Conservation (phyloP, 305 asterid genomes). For the Plantago rigida region DNA sequence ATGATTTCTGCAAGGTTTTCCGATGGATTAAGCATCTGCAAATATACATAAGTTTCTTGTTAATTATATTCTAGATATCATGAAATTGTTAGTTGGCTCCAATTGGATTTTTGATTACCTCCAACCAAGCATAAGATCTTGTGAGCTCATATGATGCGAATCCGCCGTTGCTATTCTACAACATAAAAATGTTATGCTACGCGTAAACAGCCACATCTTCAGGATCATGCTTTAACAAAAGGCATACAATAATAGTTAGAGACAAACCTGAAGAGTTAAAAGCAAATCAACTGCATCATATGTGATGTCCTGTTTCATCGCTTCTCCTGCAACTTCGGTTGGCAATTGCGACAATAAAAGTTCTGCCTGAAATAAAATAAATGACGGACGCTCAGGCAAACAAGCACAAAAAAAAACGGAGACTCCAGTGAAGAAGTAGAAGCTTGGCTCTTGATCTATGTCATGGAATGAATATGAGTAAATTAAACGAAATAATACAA, state of each 20-base stretch:
- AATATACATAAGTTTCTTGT: neutral
- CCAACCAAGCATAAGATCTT: slow-evolving; percentile 94
- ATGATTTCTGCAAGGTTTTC: slow-evolving; percentile 49
- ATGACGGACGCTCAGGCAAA: neutral
- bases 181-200: neutral
- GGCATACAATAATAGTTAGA: no score
- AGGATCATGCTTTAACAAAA: no score
- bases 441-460: no score
- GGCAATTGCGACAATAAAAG: slow-evolving; percentile 40
- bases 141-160: slow-evolving; percentile 92
- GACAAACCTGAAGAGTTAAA: slow-evolving; percentile 48
- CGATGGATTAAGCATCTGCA: slow-evolving; percentile 50
- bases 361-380: slow-evolving; percentile 30
- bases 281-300: slow-evolving; percentile 45
- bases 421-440: no score
- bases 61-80: neutral
- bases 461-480: no score
- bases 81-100: neutral
- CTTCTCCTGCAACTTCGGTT: slow-evolving; percentile 38
- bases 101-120: slow-evolving; percentile 40
- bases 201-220: neutral
- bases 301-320: slow-evolving; percentile 29
- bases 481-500: no score
- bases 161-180: slow-evolving; percentile 70
- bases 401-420: no score